Conservation (phyloP, 306 rosid species). For the Begonia masoniana region DNA sequence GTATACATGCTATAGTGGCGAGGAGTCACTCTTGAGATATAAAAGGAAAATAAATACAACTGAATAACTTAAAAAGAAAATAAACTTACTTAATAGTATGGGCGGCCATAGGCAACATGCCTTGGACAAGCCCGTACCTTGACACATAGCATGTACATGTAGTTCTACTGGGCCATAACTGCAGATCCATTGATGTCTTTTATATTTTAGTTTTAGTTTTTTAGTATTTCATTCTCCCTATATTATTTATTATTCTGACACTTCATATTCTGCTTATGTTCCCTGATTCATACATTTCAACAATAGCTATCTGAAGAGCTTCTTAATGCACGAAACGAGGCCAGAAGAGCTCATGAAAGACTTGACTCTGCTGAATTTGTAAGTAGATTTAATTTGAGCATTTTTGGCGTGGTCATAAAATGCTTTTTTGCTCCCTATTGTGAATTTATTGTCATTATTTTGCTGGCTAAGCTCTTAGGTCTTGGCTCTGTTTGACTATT, state of each 20-base stretch:
- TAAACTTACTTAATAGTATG: no score
- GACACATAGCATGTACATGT: background rate
- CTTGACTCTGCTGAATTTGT: slow-evolving; percentile 30
- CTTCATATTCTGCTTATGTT: background rate
- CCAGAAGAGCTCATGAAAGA: slow-evolving; percentile 43
- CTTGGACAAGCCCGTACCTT: no score
- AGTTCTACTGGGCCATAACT: no score
- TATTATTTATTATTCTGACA: no score
- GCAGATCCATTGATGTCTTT: background rate
- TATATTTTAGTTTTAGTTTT: slow-evolving; percentile 15
- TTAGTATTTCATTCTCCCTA: background rate
- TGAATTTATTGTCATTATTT: background rate
- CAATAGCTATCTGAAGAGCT: slow-evolving; percentile 63
- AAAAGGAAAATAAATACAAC: no score
- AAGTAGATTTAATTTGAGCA: slow-evolving; percentile 10
- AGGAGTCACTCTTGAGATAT: no score
- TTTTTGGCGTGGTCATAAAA: background rate
- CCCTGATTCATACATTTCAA: slow-evolving; percentile 7
- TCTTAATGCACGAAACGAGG: slow-evolving; percentile 46
- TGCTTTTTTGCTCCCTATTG: background rate
- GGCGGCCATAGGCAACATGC: no score
- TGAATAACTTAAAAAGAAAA: no score
- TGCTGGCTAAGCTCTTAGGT: background rate
- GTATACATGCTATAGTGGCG: no score
- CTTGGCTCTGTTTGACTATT: no score